Conservation (phyloP, 331 rosid species). For the Quercus tomentella region DNA sequence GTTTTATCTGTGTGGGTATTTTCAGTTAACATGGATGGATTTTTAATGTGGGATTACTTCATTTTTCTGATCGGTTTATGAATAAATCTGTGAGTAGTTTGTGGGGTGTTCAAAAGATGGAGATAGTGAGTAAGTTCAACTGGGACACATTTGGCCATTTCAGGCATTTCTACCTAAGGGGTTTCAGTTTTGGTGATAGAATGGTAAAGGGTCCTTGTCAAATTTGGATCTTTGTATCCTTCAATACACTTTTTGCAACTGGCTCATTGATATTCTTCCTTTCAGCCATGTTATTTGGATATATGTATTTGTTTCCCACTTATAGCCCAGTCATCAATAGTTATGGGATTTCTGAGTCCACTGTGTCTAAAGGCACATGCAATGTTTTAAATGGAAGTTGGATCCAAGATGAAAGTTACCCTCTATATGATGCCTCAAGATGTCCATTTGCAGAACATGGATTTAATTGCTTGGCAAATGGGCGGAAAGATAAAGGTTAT, state of each 20-base stretch:
- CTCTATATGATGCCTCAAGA: slow-evolving; percentile 66
- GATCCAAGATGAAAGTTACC: slow-evolving; percentile 66
- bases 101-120: slow-evolving; percentile 41
- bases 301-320: slow-evolving; percentile 44
- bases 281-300: slow-evolving; percentile 44
- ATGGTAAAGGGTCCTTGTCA: slow-evolving; percentile 35
- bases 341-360: slow-evolving; percentile 22
- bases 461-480: slow-evolving; percentile 75
- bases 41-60: slow-evolving; percentile 2
- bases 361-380: slow-evolving; percentile 35
- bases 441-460: slow-evolving; percentile 80
- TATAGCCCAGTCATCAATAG: slow-evolving; percentile 25
- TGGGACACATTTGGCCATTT: slow-evolving; percentile 39
- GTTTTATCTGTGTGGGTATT: not conserved
- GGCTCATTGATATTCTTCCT: slow-evolving; percentile 49
- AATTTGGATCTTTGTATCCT: slow-evolving; percentile 39
- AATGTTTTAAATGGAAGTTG: slow-evolving; percentile 78
- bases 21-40: not conserved
- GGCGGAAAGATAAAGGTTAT: slow-evolving; percentile 62
- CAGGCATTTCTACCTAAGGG: slow-evolving; percentile 31
- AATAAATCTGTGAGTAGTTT: slow-evolving; percentile 24
- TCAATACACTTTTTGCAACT: slow-evolving; percentile 41
- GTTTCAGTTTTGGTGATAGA: slow-evolving; percentile 37
- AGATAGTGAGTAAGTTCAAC: slow-evolving; percentile 36
- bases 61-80: slow-evolving; percentile 1